phyloP scores from a whole-genome alignment of 805 yeast genomes.

The Lipomyces mesembrius region DNA sequence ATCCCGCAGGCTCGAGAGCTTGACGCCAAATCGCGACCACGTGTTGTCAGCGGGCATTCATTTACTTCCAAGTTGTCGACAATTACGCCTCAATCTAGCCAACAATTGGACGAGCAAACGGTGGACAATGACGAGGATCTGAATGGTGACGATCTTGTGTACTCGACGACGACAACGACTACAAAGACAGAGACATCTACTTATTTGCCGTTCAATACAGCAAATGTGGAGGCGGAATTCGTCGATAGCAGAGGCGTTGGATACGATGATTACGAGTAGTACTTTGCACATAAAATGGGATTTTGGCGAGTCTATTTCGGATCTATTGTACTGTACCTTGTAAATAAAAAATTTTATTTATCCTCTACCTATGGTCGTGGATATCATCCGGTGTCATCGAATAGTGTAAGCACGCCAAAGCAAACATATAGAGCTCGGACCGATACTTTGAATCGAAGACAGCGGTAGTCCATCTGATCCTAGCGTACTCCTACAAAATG shows the following conservation, averaged over 20 bases:
- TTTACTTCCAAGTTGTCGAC: neutral
- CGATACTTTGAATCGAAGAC: too few relatives aligned
- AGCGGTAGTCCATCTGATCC: too few relatives aligned
- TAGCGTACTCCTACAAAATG: too few relatives aligned
- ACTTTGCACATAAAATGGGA: neutral
- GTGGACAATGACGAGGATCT: slow-evolving; percentile 1
- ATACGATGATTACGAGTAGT: slow-evolving; percentile 3
- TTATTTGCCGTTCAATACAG: neutral
- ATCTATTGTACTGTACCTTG: neutral
- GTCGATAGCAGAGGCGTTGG: slow-evolving; percentile 4
- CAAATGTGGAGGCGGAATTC: neutral
- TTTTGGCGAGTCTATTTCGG: neutral
- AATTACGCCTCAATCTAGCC: neutral
- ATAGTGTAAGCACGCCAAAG: too few relatives aligned
- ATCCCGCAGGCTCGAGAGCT: neutral
- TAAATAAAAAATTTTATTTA: neutral
- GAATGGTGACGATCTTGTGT: neutral
- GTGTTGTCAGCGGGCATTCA: neutral
- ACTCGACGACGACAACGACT: neutral
- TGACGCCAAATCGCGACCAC: neutral
- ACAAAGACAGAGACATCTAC: neutral
- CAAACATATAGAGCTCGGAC: too few relatives aligned
- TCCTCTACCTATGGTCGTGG: neutral
- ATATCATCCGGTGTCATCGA: too few relatives aligned
- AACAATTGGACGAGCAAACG: slow-evolving; percentile 6